A percentile compares a stretch with the other conserved stretches of the same genome.
Conservation (phyloP, 352 stramenopile species). For the Aphanomyces stellatus region DNA sequence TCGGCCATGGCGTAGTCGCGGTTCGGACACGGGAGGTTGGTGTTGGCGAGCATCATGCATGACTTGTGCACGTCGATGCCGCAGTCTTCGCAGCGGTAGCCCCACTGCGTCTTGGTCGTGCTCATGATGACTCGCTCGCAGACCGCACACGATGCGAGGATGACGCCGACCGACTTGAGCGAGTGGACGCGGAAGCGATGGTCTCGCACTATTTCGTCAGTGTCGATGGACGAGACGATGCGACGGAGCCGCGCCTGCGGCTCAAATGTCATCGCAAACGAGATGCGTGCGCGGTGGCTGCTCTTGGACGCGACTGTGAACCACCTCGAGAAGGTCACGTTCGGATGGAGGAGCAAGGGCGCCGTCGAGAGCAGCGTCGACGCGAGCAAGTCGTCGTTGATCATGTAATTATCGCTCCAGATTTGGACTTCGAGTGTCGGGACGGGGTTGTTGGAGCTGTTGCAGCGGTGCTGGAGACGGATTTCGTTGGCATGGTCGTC, state of each 20-base stretch:
- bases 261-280: constrained; percentile 14
- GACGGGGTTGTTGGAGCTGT: constrained; percentile 80
- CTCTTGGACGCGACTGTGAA: constrained; percentile 36
- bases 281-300: not conserved
- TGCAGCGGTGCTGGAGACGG: constrained; percentile 85
- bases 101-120: constrained; percentile 65
- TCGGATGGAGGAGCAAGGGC: constrained; percentile 63
- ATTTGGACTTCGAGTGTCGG: constrained; percentile 77
- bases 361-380: constrained; percentile 76
- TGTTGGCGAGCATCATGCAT: constrained; percentile 84
- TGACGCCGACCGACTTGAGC: constrained; percentile 74
- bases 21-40: constrained; percentile 51
- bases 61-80: constrained; percentile 75
- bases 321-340: constrained; percentile 62
- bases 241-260: not conserved
- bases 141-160: constrained; percentile 65
- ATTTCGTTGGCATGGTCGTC: constrained; percentile 66
- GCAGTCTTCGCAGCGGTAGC: constrained; percentile 76
- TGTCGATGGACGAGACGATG: constrained; percentile 32
- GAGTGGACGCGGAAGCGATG: constrained; percentile 84
- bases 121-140: constrained; percentile 83
- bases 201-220: constrained; percentile 47
- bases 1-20: not conserved
- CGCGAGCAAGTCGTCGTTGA: constrained; percentile 63
- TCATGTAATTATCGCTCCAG: constrained; percentile 77